A percentile compares a stretch with the other conserved stretches of the same genome.
These are phyloP conservation scores for Penicillium robsamsonii DNA, from an alignment of 495 filamentous ascomycete genomes.

Conservation along the genomic window DNA sequence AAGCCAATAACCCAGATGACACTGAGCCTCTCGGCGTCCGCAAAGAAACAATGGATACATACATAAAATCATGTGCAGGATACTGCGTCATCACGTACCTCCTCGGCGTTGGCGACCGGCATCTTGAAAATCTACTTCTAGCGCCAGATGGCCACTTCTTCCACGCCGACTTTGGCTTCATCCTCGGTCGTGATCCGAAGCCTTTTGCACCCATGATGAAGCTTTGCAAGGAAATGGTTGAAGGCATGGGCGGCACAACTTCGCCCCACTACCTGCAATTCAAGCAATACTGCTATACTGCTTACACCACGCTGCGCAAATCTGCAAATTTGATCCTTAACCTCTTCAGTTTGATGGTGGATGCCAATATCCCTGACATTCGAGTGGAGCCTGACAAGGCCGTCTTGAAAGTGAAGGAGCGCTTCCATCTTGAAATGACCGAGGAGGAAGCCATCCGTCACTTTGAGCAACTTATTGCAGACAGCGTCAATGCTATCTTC, in stretches of 20 bases:
- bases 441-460: slow-evolving; percentile 91
- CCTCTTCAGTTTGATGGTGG: slow-evolving; percentile 93
- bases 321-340: slow-evolving; percentile 90
- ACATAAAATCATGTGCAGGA: slow-evolving; percentile 91
- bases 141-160: slow-evolving; percentile 92
- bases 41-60: slow-evolving; percentile 91
- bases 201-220: slow-evolving; percentile 97
- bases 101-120: slow-evolving; percentile 94
- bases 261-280: slow-evolving; percentile 81
- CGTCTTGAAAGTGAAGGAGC: slow-evolving; percentile 89
- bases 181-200: slow-evolving; percentile 95
- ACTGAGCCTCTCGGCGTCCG: slow-evolving; percentile 80
- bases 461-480: slow-evolving; percentile 83
- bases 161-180: slow-evolving; percentile 97
- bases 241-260: slow-evolving; percentile 87
- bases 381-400: slow-evolving; percentile 87
- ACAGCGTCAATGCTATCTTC: slow-evolving; percentile 82
- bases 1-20: slow-evolving; percentile 85
- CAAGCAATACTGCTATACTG: slow-evolving; percentile 92
- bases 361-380: slow-evolving; percentile 95
- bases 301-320: slow-evolving; percentile 88
- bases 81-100: slow-evolving; percentile 99
- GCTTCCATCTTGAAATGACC: slow-evolving; percentile 86
- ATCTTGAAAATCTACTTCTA: slow-evolving; percentile 93
- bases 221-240: slow-evolving; percentile 95